Evolutionary conservation across 306 rosid species (phyloP).

Genomic region (Coriaria nepalensis): DNA sequence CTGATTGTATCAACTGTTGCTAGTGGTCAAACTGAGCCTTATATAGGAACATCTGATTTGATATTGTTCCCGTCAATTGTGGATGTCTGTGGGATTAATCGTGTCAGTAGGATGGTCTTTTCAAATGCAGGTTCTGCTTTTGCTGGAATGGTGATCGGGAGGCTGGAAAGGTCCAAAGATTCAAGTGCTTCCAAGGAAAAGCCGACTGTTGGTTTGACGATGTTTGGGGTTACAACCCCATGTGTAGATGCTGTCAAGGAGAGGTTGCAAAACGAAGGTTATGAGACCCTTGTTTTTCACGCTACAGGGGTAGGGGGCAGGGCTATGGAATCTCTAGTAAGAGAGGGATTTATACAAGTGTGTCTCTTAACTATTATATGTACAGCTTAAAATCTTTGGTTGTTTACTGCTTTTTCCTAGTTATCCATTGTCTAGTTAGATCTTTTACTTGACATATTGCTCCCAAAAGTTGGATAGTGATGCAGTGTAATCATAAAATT

Average conservation of each 20-base stretch:
- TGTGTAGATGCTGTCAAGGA: slow-evolving; percentile 62
- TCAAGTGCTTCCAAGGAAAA: slow-evolving; percentile 22
- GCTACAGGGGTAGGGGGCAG: slow-evolving; percentile 93
- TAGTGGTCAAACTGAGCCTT: slow-evolving; percentile 77
- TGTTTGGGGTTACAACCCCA: slow-evolving; percentile 87
- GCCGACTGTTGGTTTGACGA: slow-evolving; percentile 62
- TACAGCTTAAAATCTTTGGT: no score
- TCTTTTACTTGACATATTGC: no score
- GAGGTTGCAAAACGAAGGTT: slow-evolving; percentile 60
- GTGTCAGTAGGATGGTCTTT: slow-evolving; percentile 56
- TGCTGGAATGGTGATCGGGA: slow-evolving; percentile 77
- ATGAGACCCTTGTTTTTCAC: slow-evolving; percentile 75
- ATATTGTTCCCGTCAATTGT: slow-evolving; percentile 64
- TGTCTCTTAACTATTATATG: no score
- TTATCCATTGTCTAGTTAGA: no score
- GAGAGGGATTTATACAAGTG: slow-evolving; percentile 84
- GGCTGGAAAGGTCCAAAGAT: slow-evolving; percentile 29
- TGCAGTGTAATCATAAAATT: no score
- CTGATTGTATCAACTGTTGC: slow-evolving; percentile 79
- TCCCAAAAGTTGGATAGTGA: no score
- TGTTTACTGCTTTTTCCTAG: no score
- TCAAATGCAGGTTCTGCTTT: slow-evolving; percentile 78
- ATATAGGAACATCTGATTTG: slow-evolving; percentile 66
- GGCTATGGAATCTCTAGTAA: slow-evolving; percentile 89
- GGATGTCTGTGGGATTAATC: slow-evolving; percentile 68